Conservation (phyloP, 192 early-diverging fungal species). For the Jimgerdemannia flammicorona region DNA sequence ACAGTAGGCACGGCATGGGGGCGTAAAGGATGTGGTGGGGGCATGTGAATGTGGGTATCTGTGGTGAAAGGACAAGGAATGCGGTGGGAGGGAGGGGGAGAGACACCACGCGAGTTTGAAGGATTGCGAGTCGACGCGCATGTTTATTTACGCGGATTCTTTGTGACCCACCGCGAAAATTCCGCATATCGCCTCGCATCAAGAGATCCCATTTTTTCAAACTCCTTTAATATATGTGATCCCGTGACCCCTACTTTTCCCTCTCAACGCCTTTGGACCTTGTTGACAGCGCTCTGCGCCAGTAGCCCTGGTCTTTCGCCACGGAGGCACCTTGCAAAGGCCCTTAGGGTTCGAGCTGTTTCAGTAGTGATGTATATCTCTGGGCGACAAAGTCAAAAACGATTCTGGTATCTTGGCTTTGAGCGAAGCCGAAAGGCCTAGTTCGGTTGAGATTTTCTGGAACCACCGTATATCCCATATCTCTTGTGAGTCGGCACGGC, state of each 20-base stretch:
- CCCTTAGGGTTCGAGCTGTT: not conserved
- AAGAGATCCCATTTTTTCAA: not conserved
- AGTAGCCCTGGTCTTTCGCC: not conserved
- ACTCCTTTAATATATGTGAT: not conserved
- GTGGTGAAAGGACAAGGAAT: not conserved
- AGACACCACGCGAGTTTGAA: not conserved
- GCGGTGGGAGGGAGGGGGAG: not conserved
- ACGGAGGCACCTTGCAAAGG: not conserved
- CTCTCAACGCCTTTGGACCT: not conserved
- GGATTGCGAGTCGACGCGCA: too few relatives aligned
- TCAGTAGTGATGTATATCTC: not conserved
- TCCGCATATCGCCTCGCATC: too few relatives aligned
- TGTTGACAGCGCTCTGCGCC: not conserved
- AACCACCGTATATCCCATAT: not conserved
- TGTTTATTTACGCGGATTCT: too few relatives aligned
- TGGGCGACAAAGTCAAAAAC: not conserved
- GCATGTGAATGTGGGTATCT: not conserved
- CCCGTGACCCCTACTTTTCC: not conserved
- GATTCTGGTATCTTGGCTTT: not conserved
- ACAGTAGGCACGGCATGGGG: not conserved
- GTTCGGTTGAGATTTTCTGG: not conserved
- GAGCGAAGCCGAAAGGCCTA: slow-evolving; percentile 1
- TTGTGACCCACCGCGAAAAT: too few relatives aligned
- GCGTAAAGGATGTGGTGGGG: not conserved
- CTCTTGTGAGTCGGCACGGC: slow-evolving; percentile 3